phyloP scores from a whole-genome alignment of 2,329 filamentous ascomycete genomes.

The Annulohypoxylon truncatum region DNA sequence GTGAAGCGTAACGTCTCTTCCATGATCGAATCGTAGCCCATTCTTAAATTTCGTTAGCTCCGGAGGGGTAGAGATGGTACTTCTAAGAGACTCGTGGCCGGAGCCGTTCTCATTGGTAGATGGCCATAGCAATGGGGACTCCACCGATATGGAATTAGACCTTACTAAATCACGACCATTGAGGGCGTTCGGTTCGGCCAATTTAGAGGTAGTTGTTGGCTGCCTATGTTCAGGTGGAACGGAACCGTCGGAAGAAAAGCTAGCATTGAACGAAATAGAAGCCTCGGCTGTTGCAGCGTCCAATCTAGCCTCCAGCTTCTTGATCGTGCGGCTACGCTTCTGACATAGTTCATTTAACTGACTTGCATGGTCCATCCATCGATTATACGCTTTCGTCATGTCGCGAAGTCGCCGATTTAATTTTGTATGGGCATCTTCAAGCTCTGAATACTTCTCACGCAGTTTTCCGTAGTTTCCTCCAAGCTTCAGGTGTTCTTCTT shows the following conservation, averaged over 20 bases:
- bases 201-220: neutral
- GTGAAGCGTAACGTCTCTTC: slow-evolving; percentile 21
- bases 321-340: slow-evolving; percentile 53
- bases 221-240: slow-evolving; percentile 13
- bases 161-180: neutral
- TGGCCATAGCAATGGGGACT: slow-evolving; percentile 7
- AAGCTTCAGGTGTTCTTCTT: slow-evolving; percentile 53
- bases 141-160: neutral
- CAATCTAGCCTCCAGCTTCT: slow-evolving; percentile 55
- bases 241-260: slow-evolving; percentile 42
- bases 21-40: neutral
- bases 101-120: neutral
- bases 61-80: neutral
- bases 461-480: slow-evolving; percentile 57
- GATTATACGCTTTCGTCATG: slow-evolving; percentile 56
- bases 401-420: slow-evolving; percentile 55
- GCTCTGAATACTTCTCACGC: slow-evolving; percentile 41
- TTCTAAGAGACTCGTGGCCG: neutral
- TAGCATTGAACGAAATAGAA: slow-evolving; percentile 33
- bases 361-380: slow-evolving; percentile 60
- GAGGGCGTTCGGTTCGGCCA: neutral
- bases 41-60: neutral
- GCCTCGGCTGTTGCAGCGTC: slow-evolving; percentile 33
- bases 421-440: slow-evolving; percentile 43
- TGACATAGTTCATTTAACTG: slow-evolving; percentile 52